These are phyloP conservation scores for Scheffersomyces illinoinensis DNA, from an alignment of 1,139 yeast species.

Conservation along the genomic window DNA sequence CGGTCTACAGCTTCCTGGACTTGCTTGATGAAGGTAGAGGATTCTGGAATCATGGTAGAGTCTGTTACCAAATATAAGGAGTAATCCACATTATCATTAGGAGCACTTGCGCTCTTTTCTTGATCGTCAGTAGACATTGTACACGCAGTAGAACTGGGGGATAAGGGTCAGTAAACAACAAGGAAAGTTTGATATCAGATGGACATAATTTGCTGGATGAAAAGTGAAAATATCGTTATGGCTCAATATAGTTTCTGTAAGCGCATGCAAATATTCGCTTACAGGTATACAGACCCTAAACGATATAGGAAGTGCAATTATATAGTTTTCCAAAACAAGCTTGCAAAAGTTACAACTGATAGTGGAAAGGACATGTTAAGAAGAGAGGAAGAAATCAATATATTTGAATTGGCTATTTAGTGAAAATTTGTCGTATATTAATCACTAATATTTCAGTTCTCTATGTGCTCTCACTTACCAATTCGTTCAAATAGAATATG, in stretches of 20 bases:
- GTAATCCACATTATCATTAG: constrained; percentile 46
- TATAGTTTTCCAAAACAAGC: too few relatives aligned
- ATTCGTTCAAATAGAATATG: too few relatives aligned
- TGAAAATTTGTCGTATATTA: too few relatives aligned
- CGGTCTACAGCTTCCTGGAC: constrained; percentile 61
- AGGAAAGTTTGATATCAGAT: neutral
- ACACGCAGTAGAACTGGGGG: neutral
- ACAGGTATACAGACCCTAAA: neutral
- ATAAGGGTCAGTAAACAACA: neutral
- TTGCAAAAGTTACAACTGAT: too few relatives aligned
- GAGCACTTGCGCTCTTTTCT: neutral
- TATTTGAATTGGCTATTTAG: too few relatives aligned
- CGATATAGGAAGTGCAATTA: too few relatives aligned
- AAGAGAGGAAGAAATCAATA: too few relatives aligned
- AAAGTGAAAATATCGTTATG: neutral
- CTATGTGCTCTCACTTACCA: too few relatives aligned
- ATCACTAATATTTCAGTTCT: too few relatives aligned
- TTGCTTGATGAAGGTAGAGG: constrained; percentile 58
- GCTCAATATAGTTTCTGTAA: neutral
- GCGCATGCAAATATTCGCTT: constrained; percentile 4
- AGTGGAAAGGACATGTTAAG: too few relatives aligned
- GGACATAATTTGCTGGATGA: neutral
- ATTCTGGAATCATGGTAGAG: constrained; percentile 70
- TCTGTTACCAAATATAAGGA: constrained; percentile 80
- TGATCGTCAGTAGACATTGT: neutral